A percentile compares a stretch with the other conserved stretches of the same genome.
These are phyloP conservation scores for Candida labiduridarum DNA, from an alignment of 1,139 yeast species.

Conservation along the genomic window DNA sequence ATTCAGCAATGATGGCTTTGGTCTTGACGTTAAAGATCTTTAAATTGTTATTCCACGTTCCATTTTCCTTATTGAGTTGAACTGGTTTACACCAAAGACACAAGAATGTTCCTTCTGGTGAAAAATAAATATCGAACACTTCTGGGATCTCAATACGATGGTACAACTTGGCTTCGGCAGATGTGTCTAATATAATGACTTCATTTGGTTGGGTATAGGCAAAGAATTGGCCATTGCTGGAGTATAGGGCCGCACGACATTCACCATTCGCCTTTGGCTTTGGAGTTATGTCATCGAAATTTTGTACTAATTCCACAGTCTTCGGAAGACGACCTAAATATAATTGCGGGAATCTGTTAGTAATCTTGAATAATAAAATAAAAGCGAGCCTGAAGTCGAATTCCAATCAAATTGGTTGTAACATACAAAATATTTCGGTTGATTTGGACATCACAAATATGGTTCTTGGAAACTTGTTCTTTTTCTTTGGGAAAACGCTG, in stretches of 20 bases:
- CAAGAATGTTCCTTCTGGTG: conserved; percentile 84
- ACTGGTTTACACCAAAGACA: conserved; percentile 92
- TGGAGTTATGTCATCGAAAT: conserved; percentile 41
- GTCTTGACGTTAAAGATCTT: conserved; percentile 63
- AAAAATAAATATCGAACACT: conserved; percentile 80
- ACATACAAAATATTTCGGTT: conserved; percentile 49
- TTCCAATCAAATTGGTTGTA: no score
- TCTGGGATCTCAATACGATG: conserved; percentile 53
- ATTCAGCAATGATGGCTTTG: conserved; percentile 58
- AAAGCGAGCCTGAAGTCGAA: background rate
- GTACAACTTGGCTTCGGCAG: conserved; percentile 27
- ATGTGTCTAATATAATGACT: conserved; percentile 64
- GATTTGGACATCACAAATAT: conserved; percentile 31
- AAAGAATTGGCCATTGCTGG: conserved; percentile 57
- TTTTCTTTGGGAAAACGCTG: no score
- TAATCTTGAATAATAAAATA: conserved; percentile 6
- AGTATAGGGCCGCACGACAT: conserved; percentile 51
- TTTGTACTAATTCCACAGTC: conserved; percentile 59
- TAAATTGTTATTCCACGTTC: conserved; percentile 77
- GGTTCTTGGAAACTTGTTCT: background rate
- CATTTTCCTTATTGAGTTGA: conserved; percentile 56
- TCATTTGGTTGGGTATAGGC: conserved; percentile 58
- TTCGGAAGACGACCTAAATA: conserved; percentile 61
- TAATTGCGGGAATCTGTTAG: conserved; percentile 1
- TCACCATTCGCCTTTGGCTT: conserved; percentile 41